These are phyloP conservation scores for Rhodotorula sphaerocarpa DNA, from an alignment of 768 basidiomycete genomes.

Conservation along the genomic window DNA sequence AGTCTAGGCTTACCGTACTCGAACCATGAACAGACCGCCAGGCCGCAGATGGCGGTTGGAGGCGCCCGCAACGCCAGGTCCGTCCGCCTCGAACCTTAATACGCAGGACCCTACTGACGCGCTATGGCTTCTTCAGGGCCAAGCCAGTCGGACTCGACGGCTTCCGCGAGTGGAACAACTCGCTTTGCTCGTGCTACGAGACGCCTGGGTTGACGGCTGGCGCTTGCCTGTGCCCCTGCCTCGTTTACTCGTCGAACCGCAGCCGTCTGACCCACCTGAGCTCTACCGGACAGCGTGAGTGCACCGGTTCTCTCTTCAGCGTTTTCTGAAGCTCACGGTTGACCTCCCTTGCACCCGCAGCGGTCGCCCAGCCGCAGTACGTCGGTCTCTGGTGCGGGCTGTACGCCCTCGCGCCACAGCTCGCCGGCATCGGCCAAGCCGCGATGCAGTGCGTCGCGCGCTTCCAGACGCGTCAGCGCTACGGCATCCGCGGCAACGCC, in stretches of 20 bases:
- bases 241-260: slow-evolving; percentile 18
- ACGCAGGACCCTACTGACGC: too few relatives aligned
- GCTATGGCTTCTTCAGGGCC: neutral
- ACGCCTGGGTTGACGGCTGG: slow-evolving; percentile 5
- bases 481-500: slow-evolving; percentile 20
- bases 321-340: neutral
- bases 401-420: slow-evolving; percentile 19
- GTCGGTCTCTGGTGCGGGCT: slow-evolving; percentile 23
- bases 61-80: slow-evolving; percentile 22
- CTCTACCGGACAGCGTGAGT: slow-evolving; percentile 17
- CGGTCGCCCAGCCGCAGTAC: slow-evolving; percentile 7
- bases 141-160: slow-evolving; percentile 27
- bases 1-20: too few relatives aligned
- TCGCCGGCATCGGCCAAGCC: slow-evolving; percentile 28
- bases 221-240: slow-evolving; percentile 25
- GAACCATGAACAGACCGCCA: neutral
- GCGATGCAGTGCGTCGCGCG: slow-evolving; percentile 27
- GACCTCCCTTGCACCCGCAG: neutral
- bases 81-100: neutral
- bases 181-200: slow-evolving; percentile 16
- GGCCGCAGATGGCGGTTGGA: slow-evolving; percentile 11
- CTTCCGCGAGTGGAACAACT: slow-evolving; percentile 22
- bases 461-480: slow-evolving; percentile 19
- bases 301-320: neutral
- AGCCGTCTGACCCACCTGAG: slow-evolving; percentile 4